Conservation (phyloP, 495 filamentous ascomycete species). For the Echria macrotheca region DNA sequence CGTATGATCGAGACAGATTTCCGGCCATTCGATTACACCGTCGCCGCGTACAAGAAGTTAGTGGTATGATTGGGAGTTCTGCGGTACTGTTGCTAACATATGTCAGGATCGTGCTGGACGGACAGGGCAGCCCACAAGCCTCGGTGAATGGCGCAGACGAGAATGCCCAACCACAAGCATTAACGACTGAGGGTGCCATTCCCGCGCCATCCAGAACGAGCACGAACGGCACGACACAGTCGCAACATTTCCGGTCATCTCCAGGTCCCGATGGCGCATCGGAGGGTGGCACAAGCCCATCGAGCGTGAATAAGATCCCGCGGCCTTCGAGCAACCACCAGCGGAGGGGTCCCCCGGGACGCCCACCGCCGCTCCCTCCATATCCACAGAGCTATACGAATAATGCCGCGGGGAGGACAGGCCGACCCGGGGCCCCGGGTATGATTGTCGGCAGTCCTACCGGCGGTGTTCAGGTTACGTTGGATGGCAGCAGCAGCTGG, state of each 20-base stretch:
- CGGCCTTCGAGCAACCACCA: constrained; percentile 26
- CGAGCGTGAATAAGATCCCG: constrained; percentile 21
- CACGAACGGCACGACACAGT: constrained; percentile 19
- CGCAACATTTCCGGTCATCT: constrained; percentile 15
- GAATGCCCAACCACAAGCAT: constrained; percentile 28
- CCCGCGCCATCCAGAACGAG: constrained; percentile 21
- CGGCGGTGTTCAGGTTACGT: constrained; percentile 84
- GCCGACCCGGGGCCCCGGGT: constrained; percentile 30
- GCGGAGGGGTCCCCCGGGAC: constrained; percentile 17
- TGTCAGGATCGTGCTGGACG: not conserved
- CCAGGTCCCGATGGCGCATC: constrained; percentile 17
- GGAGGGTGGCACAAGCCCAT: constrained; percentile 10
- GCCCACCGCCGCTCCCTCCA: constrained; percentile 39
- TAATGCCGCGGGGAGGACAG: constrained; percentile 18
- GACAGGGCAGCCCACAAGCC: constrained; percentile 6
- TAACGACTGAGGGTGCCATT: constrained; percentile 40
- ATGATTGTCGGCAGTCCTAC: constrained; percentile 67
- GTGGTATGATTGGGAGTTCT: constrained; percentile 11
- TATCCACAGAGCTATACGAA: constrained; percentile 45
- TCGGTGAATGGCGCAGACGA: constrained; percentile 11
- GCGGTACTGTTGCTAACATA: constrained; percentile 4
- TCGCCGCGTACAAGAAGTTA: constrained; percentile 60
- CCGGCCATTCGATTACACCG: constrained; percentile 91
- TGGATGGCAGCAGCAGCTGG: constrained; percentile 86
- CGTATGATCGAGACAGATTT: constrained; percentile 92